Conservation (phyloP, 2,329 filamentous ascomycete genomes). For the Orbilia oligospora region DNA sequence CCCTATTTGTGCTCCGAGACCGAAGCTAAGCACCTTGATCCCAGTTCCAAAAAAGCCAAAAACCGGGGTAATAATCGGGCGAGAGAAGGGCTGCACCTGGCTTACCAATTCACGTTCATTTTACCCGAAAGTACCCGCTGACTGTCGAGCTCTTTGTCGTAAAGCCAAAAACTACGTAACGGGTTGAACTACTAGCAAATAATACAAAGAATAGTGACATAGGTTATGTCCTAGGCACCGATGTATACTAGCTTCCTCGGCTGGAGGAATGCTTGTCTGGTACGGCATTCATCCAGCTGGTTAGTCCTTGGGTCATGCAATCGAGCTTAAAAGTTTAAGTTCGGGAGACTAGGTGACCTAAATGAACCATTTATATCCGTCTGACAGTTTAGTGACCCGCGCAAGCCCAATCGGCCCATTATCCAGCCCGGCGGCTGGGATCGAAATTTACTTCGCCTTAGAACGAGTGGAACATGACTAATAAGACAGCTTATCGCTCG, state of each 20-base stretch:
- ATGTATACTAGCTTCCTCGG: background rate
- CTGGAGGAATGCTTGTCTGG: background rate
- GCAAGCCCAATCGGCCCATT: slow-evolving; percentile 3
- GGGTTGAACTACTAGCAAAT: background rate
- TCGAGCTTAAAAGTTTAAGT: background rate
- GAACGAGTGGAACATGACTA: background rate
- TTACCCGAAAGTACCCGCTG: slow-evolving; percentile 48
- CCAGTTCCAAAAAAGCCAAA: background rate
- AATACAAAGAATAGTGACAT: background rate
- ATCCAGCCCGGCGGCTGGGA: slow-evolving; percentile 10
- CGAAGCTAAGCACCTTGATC: slow-evolving; percentile 13
- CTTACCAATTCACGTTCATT: slow-evolving; percentile 46
- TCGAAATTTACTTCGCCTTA: background rate
- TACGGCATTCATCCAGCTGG: background rate
- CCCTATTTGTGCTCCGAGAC: slow-evolving; percentile 29
- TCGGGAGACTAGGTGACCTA: background rate
- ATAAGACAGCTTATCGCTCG: slow-evolving; percentile 1
- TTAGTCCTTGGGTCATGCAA: background rate
- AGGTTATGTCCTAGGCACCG: background rate
- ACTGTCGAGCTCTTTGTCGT: slow-evolving; percentile 3
- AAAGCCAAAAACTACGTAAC: background rate
- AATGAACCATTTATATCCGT: background rate
- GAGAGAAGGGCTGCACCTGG: slow-evolving; percentile 19
- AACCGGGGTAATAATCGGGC: background rate
- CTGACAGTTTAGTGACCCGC: background rate